Evolutionary conservation across 352 stramenopile species (phyloP).

Genomic region (Thraustotheca clavata): DNA sequence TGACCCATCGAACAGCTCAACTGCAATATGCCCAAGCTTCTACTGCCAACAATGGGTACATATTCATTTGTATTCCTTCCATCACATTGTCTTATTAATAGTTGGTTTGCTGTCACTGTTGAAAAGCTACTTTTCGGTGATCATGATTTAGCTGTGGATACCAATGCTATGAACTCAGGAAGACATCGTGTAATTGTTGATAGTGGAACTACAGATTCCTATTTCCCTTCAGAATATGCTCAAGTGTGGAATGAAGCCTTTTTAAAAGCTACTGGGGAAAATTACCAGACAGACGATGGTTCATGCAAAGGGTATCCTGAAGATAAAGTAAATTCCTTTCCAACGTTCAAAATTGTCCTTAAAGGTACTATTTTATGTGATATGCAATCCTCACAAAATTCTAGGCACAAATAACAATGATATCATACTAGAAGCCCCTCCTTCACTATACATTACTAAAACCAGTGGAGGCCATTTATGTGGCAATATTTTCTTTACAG

Average conservation of each 20-base stretch:
- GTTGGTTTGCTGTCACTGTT: constrained; percentile 71
- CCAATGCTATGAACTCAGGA: constrained; percentile 37
- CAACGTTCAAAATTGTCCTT: constrained; percentile 2
- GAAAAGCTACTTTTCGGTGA: constrained; percentile 55
- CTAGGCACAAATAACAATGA: constrained; percentile 9
- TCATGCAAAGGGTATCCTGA: neutral
- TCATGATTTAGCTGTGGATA: constrained; percentile 36
- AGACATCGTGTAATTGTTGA: constrained; percentile 79
- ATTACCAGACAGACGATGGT: constrained; percentile 28
- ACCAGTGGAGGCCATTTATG: constrained; percentile 39
- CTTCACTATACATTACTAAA: constrained; percentile 52
- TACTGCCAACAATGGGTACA: constrained; percentile 28
- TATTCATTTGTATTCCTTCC: no score
- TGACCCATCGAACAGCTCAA: constrained; percentile 50
- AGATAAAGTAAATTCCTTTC: neutral
- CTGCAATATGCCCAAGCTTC: constrained; percentile 59
- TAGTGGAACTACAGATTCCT: constrained; percentile 83
- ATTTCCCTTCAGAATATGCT: constrained; percentile 44
- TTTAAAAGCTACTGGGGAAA: constrained; percentile 30
- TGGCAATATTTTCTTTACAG: constrained; percentile 73
- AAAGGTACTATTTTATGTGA: neutral
- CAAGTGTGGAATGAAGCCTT: constrained; percentile 49
- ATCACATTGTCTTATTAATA: neutral
- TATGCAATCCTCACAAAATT: neutral
- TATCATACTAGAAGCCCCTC: constrained; percentile 39